These are phyloP conservation scores for Bruguiera parviflora DNA, from an alignment of 345 rosid species.

Conservation along the genomic window DNA sequence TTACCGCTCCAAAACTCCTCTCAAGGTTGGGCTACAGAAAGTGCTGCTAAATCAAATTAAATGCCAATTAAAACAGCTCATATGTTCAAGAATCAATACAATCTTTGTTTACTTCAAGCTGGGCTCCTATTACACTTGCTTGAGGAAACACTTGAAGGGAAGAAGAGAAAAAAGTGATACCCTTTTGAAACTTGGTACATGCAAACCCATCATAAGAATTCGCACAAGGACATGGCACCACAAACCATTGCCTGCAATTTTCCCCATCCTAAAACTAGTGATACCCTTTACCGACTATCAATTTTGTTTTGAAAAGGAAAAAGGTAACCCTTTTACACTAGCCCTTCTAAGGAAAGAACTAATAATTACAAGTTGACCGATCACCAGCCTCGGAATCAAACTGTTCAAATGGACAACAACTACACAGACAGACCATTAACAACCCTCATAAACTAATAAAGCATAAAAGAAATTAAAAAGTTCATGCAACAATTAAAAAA, in stretches of 20 bases:
- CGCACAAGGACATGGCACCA: no score
- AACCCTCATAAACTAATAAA: conserved; percentile 11
- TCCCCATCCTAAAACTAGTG: conserved; percentile 8
- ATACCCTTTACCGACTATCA: background rate
- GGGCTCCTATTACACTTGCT: background rate
- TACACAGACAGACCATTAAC: conserved; percentile 17
- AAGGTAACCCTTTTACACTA: background rate
- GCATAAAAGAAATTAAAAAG: background rate
- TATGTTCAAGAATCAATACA: background rate
- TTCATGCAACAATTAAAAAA: conserved; percentile 6
- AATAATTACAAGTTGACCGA: conserved; percentile 26
- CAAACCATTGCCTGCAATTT: conserved; percentile 8
- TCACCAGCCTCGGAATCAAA: conserved; percentile 24
- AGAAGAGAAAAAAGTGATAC: no score
- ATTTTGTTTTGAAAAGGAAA: background rate
- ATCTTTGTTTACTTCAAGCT: background rate
- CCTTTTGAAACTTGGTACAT: no score
- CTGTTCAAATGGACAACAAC: conserved; percentile 22
- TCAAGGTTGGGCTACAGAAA: background rate
- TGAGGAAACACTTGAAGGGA: background rate
- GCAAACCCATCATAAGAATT: background rate
- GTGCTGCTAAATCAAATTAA: background rate
- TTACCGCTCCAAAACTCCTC: no score
- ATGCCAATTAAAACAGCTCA: background rate
- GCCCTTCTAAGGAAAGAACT: conserved; percentile 22